Base-by-base conservation (phyloP, 352 stramenopile species). In the Globisporangium takayamanum region DNA sequence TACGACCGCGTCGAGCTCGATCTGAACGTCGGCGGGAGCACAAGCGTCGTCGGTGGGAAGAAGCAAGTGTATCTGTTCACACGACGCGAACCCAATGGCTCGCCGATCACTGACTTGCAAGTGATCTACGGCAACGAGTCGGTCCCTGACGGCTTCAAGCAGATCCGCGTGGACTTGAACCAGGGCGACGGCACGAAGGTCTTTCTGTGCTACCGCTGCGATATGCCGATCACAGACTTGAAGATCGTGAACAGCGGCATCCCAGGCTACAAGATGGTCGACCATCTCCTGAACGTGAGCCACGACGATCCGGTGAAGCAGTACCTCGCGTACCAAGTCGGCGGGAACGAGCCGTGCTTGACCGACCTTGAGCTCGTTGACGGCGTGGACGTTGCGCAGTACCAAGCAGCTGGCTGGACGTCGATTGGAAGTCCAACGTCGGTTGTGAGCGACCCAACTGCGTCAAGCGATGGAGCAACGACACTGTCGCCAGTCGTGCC, bases 41-140 rank as follows among this genome's bases (percentile, higher is more conserved):
- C 59, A 33, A 73, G 63, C 39, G 68, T 71, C 1, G 67, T 78
- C 0, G 73, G 69, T 16, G 67, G 66, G 25, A 95, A 95, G 67
- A 93, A 94, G 33, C 83, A 95, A 73, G 79, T 95, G 20, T 92
- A 91, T 53, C 62, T 95, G 20, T 94, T 95, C 33, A 91, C 74
- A 56, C 66, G 70, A 22, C 77, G 84, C 0, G 84, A 94, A 37
- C 78, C 66, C 0, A 76, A 88, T 63, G 86, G 84, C 0, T 94
- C 85, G 1, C 84, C 86, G 1, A 94, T 95, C 55, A 95, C 86
- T 10, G 86, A 95, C 52, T 60, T 95, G 6, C 76, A 88, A 59
- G 68, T 95, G 14, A 76, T 89, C 3, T 92, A 90, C 60, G 73
- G 75, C 18, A 90, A 76, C n/a, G 83, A 95, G 42, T 60, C 78